These are phyloP conservation scores for Galeopsis tetrahit DNA, from an alignment of 257 asterid species.

Conservation along the genomic window DNA sequence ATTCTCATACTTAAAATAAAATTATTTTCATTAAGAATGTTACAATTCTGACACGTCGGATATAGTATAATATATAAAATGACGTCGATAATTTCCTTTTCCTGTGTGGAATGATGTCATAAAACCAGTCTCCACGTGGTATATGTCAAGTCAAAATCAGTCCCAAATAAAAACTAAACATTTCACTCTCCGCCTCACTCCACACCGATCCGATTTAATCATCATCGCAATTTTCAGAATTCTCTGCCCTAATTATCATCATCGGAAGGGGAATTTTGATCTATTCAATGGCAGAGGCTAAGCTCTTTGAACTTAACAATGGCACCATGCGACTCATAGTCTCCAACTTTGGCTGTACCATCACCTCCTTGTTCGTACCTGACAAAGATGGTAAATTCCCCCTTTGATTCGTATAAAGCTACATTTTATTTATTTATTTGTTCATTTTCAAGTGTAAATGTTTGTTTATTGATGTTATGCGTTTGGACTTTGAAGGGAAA, in stretches of 20 bases:
- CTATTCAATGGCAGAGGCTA: constrained; percentile 70
- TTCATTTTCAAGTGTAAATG: neutral
- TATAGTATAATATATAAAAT: too few relatives aligned
- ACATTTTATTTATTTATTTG: neutral
- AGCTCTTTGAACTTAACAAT: constrained; percentile 85
- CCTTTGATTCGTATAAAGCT: constrained; percentile 17
- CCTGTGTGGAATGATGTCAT: too few relatives aligned
- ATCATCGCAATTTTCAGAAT: neutral
- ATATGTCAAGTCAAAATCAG: neutral
- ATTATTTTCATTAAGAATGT: too few relatives aligned
- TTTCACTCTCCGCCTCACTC: constrained; percentile 18
- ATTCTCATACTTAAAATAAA: too few relatives aligned
- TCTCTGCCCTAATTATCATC: constrained; percentile 16
- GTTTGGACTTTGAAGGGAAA: constrained; percentile 57
- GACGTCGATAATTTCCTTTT: too few relatives aligned
- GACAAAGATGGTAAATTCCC: constrained; percentile 68
- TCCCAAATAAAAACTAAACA: neutral
- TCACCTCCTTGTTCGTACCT: constrained; percentile 82
- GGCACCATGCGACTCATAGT: constrained; percentile 72
- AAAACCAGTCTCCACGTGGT: too few relatives aligned
- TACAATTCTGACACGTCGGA: too few relatives aligned
- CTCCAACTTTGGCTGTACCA: constrained; percentile 89
- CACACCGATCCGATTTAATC: constrained; percentile 21
- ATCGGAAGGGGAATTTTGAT: neutral
- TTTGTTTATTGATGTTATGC: constrained; percentile 16